A percentile compares a stretch with the other conserved stretches of the same genome.
These are phyloP conservation scores for Leishmania turanica DNA, from an alignment of 208 protist species.

Conservation along the genomic window DNA sequence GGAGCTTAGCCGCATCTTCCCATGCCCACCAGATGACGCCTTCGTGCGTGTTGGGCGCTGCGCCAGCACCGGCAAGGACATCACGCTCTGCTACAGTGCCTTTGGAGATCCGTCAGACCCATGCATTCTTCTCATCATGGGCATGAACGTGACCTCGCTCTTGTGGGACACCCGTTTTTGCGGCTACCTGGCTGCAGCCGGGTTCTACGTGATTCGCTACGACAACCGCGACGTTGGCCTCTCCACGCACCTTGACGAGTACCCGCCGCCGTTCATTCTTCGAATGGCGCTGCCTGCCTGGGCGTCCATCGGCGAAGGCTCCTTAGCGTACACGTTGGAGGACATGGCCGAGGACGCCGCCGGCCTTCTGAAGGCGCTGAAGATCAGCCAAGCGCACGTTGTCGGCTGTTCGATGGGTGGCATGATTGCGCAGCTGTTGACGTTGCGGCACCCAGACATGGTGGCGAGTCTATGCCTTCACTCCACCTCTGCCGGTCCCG, in stretches of 20 bases:
- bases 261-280: slow-evolving; percentile 37
- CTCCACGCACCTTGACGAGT: slow-evolving; percentile 65
- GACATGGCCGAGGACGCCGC: slow-evolving; percentile 74
- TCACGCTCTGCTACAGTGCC: slow-evolving; percentile 75
- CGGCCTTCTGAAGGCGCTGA: slow-evolving; percentile 52
- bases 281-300: slow-evolving; percentile 54
- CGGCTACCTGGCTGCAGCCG: slow-evolving; percentile 49
- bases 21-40: slow-evolving; percentile 27
- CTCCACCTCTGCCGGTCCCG: slow-evolving; percentile 64
- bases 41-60: slow-evolving; percentile 62
- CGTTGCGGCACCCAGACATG: slow-evolving; percentile 46
- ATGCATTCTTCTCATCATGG: slow-evolving; percentile 73
- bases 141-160: slow-evolving; percentile 70
- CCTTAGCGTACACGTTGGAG: slow-evolving; percentile 68
- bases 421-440: slow-evolving; percentile 70
- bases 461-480: slow-evolving; percentile 66
- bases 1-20: slow-evolving; percentile 21
- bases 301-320: slow-evolving; percentile 47
- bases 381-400: slow-evolving; percentile 51
- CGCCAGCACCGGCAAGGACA: slow-evolving; percentile 40
- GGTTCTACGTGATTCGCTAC: slow-evolving; percentile 80
- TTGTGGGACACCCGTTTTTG: slow-evolving; percentile 80
- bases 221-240: slow-evolving; percentile 82
- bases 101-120: slow-evolving; percentile 60
- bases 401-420: slow-evolving; percentile 85